A percentile compares a stretch with the other conserved stretches of the same genome.
Conservation (phyloP, 208 protist species). For the Crithidia brevicula region DNA sequence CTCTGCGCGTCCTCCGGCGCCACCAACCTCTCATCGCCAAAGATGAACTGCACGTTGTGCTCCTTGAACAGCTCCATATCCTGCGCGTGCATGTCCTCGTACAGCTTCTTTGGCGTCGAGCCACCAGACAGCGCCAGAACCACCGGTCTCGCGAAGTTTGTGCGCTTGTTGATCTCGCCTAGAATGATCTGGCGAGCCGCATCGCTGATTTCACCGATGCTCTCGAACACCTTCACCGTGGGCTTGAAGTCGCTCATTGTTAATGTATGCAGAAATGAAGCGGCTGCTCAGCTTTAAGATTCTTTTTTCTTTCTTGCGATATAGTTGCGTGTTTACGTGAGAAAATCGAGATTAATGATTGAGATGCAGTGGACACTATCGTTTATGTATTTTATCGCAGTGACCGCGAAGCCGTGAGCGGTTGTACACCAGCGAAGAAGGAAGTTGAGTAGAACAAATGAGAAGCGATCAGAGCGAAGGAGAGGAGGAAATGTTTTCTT, state of each 20-base stretch:
- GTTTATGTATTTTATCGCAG: too few relatives aligned
- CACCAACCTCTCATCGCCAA: constrained; percentile 78
- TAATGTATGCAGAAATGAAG: background rate
- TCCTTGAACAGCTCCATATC: constrained; percentile 46
- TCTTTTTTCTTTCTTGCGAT: background rate
- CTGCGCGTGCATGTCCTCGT: constrained; percentile 48
- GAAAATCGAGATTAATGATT: too few relatives aligned
- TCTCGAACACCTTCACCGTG: constrained; percentile 42
- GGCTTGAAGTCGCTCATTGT: constrained; percentile 43
- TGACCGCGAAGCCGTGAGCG: too few relatives aligned
- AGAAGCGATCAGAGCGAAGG: too few relatives aligned
- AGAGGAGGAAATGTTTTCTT: too few relatives aligned
- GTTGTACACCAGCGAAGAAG: too few relatives aligned
- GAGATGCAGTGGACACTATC: too few relatives aligned
- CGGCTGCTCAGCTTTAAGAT: background rate
- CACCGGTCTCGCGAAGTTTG: constrained; percentile 14
- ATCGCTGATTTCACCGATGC: constrained; percentile 39
- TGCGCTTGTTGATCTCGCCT: constrained; percentile 13
- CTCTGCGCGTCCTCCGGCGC: constrained; percentile 47
- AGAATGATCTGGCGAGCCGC: constrained; percentile 51
- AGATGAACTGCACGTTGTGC: constrained; percentile 53
- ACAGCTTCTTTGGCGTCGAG: constrained; percentile 68
- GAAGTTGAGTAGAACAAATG: too few relatives aligned
- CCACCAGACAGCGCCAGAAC: constrained; percentile 80
- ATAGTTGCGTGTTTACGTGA: background rate